A percentile compares a stretch with the other conserved stretches of the same genome.
These are phyloP conservation scores for Cymbopogon citratus DNA, from an alignment of 176 grass and related monocot species.

Conservation along the genomic window DNA sequence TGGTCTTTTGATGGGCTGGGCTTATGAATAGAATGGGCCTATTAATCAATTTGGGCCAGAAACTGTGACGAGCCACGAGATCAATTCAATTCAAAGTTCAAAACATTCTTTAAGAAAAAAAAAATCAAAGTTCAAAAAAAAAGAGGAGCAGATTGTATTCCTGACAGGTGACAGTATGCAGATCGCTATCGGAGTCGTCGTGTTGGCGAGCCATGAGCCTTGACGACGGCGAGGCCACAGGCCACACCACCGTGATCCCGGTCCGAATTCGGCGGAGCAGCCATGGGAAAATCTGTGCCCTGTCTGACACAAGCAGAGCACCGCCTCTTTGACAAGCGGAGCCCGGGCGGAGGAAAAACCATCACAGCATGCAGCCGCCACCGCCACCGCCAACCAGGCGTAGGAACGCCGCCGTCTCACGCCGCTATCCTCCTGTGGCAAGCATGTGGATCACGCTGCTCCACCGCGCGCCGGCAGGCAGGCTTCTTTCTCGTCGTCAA, in stretches of 20 bases:
- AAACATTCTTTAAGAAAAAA: no score
- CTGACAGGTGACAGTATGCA: background rate
- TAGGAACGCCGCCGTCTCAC: no score
- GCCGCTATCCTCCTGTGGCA: no score
- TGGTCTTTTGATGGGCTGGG: background rate
- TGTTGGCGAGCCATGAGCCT: background rate
- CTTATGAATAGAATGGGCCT: background rate
- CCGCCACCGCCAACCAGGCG: no score
- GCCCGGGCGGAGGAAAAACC: background rate
- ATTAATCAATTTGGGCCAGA: background rate
- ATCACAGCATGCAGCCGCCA: background rate
- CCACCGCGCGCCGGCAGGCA: background rate
- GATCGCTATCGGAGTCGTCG: background rate
- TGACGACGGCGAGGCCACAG: background rate
- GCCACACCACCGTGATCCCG: no score
- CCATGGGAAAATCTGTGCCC: no score
- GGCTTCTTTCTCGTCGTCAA: background rate
- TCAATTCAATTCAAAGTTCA: no score
- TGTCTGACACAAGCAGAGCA: background rate
- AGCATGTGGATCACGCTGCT: background rate
- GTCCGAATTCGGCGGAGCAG: no score
- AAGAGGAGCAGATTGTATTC: background rate
- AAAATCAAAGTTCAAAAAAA: no score
- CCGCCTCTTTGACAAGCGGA: background rate
- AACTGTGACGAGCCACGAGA: no score